Percentiles rank a stretch among this genome's conserved stretches.
Conservation (phyloP, 495 filamentous ascomycete genomes). For the Penicillium lividum region DNA sequence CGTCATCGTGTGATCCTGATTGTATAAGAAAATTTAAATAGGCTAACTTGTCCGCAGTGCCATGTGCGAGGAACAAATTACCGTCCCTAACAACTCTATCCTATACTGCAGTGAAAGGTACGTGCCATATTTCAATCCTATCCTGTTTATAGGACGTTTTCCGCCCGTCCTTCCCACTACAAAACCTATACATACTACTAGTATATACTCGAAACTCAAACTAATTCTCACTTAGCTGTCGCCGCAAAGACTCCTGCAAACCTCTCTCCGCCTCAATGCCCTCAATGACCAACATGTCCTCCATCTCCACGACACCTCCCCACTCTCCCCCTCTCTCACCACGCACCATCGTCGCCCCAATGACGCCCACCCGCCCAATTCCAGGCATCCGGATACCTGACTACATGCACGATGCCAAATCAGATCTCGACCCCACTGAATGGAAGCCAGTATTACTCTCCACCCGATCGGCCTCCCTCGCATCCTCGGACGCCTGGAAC, state of each 20-base stretch:
- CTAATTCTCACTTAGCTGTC: constrained; percentile 39
- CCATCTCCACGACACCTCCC: constrained; percentile 32
- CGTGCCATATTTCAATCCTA: constrained; percentile 18
- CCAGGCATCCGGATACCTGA: constrained; percentile 44
- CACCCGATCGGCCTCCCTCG: constrained; percentile 23
- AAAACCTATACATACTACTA: neutral
- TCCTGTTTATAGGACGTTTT: constrained; percentile 11
- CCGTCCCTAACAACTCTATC: constrained; percentile 61
- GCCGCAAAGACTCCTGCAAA: constrained; percentile 54
- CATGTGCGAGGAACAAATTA: constrained; percentile 68
- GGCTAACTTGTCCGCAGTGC: constrained; percentile 46
- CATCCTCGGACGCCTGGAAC: constrained; percentile 48
- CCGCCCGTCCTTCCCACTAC: constrained; percentile 5
- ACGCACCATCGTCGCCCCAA: constrained; percentile 45
- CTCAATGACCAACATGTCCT: constrained; percentile 32
- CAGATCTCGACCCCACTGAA: constrained; percentile 59
- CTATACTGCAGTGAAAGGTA: constrained; percentile 60
- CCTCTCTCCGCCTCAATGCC: constrained; percentile 46
- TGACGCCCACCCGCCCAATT: constrained; percentile 40
- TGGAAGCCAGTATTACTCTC: constrained; percentile 55
- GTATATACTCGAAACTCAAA: neutral
- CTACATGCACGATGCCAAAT: constrained; percentile 39
- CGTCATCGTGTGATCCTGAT: constrained; percentile 15
- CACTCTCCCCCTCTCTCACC: constrained; percentile 40
- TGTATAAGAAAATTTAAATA: constrained; percentile 18